A percentile compares a stretch with the other conserved stretches of the same genome.
phyloP scores from a whole-genome alignment of 495 filamentous ascomycete species.

The Penicillium parvum region DNA sequence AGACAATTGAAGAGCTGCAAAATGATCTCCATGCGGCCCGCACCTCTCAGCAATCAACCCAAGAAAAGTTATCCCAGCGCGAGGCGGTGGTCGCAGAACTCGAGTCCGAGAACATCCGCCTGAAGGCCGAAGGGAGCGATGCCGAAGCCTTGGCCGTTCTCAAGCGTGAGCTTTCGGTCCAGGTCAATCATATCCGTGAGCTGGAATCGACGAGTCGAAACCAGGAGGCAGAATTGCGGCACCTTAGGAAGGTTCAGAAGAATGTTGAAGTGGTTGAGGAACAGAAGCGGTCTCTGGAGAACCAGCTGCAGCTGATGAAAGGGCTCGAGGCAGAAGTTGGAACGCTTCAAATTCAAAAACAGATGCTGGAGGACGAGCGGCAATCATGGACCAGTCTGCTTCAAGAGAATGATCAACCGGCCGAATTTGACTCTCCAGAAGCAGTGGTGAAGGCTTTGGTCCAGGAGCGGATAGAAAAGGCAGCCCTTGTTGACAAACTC shows the following conservation, averaged over 20 bases:
- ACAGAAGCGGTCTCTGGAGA: constrained; percentile 81
- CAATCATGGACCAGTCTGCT: constrained; percentile 84
- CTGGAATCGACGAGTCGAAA: constrained; percentile 77
- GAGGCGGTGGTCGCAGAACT: constrained; percentile 66
- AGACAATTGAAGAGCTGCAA: constrained; percentile 65
- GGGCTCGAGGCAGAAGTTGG: constrained; percentile 68
- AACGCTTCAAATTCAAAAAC: constrained; percentile 75
- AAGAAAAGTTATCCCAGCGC: constrained; percentile 61
- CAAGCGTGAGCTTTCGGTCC: constrained; percentile 80
- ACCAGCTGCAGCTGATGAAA: constrained; percentile 69
- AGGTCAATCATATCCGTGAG: constrained; percentile 81
- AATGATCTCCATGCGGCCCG: constrained; percentile 64
- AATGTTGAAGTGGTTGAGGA: constrained; percentile 93
- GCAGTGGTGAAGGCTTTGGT: constrained; percentile 79
- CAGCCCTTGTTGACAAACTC: constrained; percentile 68
- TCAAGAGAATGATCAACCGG: constrained; percentile 56
- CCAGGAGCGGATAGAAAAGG: constrained; percentile 74
- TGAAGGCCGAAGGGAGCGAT: constrained; percentile 83
- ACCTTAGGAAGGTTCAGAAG: constrained; percentile 71
- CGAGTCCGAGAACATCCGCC: constrained; percentile 74
- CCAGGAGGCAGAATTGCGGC: constrained; percentile 73
- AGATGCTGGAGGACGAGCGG: constrained; percentile 83
- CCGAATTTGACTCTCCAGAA: constrained; percentile 84
- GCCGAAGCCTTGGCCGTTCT: constrained; percentile 76
- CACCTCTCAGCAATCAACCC: constrained; percentile 55